These are phyloP conservation scores for Paraurostyla sp. DNA, from an alignment of 73 alveolate genomes.

Conservation along the genomic window DNA sequence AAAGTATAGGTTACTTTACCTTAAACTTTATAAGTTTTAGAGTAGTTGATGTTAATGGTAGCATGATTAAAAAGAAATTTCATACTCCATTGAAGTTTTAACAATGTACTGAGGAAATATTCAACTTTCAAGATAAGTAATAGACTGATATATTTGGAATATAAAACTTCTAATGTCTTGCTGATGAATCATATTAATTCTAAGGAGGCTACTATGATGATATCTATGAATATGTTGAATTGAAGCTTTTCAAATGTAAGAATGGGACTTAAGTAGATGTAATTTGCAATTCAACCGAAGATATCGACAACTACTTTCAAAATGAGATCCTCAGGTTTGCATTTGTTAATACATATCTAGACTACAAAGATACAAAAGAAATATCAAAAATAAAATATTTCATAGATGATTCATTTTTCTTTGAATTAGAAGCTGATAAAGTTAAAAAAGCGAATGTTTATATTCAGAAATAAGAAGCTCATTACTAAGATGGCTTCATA, in stretches of 20 bases:
- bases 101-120: not conserved
- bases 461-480: constrained; percentile 2
- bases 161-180: not conserved
- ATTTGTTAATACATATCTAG: constrained; percentile 36
- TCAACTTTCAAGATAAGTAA: not conserved
- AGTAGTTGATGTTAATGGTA: not conserved
- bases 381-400: constrained; percentile 11
- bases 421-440: not conserved
- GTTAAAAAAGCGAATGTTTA: constrained; percentile 29
- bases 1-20: not conserved
- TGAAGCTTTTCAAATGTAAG: constrained; percentile 23
- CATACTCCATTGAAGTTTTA: not conserved
- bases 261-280: not conserved
- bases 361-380: not conserved
- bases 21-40: not conserved
- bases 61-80: not conserved
- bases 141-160: not conserved
- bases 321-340: constrained; percentile 35
- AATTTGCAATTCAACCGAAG: not conserved
- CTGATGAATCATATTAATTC: not conserved
- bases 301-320: constrained; percentile 6
- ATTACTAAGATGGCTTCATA: constrained; percentile 12
- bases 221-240: constrained; percentile 2
- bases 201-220: constrained; percentile 37
- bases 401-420: constrained; percentile 17